Percentiles rank a stretch among this genome's conserved stretches.
Conservation (phyloP, 345 rosid genomes). For the Eucalyptus rudis region DNA sequence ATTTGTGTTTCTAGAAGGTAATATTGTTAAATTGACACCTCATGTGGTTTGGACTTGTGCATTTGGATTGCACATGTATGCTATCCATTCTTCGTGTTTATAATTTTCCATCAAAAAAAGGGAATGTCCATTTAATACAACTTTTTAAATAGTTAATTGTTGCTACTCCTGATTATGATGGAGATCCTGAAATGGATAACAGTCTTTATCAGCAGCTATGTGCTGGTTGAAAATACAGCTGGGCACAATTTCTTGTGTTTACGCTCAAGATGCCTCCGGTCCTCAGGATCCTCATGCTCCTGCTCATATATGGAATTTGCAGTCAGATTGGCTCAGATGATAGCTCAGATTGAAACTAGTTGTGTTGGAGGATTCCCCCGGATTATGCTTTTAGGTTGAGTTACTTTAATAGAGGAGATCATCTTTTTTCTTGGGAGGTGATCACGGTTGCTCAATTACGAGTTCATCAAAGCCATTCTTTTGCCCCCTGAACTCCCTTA, state of each 20-base stretch:
- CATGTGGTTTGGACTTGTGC: not conserved
- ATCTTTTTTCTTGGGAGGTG: not conserved
- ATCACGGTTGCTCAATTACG: not conserved
- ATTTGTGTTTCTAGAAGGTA: too few species aligned
- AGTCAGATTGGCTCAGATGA: not conserved
- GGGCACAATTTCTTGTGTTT: slow-evolving; percentile 26
- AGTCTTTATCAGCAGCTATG: slow-evolving; percentile 89
- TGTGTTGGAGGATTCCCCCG: not conserved
- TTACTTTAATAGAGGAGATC: not conserved
- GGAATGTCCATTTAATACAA: not conserved
- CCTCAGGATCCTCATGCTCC: slow-evolving; percentile 39
- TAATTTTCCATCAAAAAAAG: not conserved
- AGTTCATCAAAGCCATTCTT: not conserved
- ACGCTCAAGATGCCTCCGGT: slow-evolving; percentile 23
- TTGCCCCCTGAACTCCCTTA: not conserved
- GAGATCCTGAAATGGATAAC: slow-evolving; percentile 71
- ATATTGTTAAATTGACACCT: not conserved
- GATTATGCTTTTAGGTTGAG: not conserved
- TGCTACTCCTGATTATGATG: slow-evolving; percentile 31
- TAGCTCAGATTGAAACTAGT: not conserved
- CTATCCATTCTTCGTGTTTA: not conserved
- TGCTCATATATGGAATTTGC: not conserved
- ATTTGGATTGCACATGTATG: not conserved
- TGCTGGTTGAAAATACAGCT: slow-evolving; percentile 99
- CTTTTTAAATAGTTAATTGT: not conserved